phyloP scores from a whole-genome alignment of 257 asterid genomes.

The Datura wrightii region DNA sequence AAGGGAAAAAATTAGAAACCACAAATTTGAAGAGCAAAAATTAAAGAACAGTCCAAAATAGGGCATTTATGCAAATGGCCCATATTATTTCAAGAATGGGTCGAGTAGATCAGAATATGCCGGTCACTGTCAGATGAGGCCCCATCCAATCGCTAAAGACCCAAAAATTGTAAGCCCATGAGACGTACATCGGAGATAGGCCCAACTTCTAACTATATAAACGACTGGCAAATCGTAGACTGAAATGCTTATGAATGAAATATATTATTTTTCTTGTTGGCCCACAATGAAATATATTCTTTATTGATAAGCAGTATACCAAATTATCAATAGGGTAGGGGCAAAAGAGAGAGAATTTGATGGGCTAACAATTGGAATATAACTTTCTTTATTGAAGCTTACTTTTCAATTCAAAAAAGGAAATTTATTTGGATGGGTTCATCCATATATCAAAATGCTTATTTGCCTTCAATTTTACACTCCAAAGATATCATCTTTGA shows the following conservation, averaged over 20 bases:
- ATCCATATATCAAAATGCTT: not conserved
- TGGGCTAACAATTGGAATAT: not conserved
- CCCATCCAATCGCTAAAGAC: not conserved
- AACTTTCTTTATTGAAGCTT: not conserved
- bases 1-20: too few relatives aligned
- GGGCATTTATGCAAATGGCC: too few relatives aligned
- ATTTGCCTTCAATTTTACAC: not conserved
- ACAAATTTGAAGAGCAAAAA: too few relatives aligned
- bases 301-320: not conserved
- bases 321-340: not conserved
- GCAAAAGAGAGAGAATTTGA: not conserved
- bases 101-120: not conserved
- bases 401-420: not conserved
- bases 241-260: not conserved
- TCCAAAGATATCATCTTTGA: not conserved
- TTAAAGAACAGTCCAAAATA: too few relatives aligned
- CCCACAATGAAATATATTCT: not conserved
- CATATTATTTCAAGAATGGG: too few relatives aligned
- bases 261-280: not conserved
- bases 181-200: not conserved
- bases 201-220: not conserved
- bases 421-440: not conserved
- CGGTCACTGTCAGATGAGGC: not conserved
- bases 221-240: not conserved
- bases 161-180: not conserved